Evolutionary conservation across 2,329 filamentous ascomycete species (phyloP).

Genomic region (Fusarium sp.): DNA sequence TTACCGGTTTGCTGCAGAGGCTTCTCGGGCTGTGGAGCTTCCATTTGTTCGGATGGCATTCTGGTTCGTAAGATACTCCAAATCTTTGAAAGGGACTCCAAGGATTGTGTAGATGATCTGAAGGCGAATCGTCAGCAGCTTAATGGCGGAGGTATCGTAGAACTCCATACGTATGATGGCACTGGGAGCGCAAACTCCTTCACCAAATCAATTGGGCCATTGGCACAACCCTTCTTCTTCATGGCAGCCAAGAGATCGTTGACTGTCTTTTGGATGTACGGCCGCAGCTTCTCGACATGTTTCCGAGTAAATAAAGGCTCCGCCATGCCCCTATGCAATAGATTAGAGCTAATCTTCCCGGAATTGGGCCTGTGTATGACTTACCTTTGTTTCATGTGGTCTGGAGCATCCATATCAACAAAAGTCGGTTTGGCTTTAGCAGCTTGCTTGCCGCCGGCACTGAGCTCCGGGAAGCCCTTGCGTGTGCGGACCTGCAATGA

Average conservation of each 20-base stretch:
- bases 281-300: constrained; percentile 54
- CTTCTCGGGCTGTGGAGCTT: constrained; percentile 59
- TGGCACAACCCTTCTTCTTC: constrained; percentile 48
- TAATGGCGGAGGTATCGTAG: not conserved
- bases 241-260: constrained; percentile 56
- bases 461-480: constrained; percentile 61
- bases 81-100: constrained; percentile 60
- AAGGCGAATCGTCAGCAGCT: not conserved
- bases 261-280: constrained; percentile 60
- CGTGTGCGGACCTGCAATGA: constrained; percentile 51
- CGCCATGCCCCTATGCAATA: constrained; percentile 55
- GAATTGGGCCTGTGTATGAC: not conserved
- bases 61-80: constrained; percentile 59
- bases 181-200: constrained; percentile 61
- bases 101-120: constrained; percentile 64
- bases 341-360: not conserved
- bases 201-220: constrained; percentile 57
- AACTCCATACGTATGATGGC: constrained; percentile 56
- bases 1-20: constrained; percentile 57
- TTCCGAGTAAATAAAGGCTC: constrained; percentile 56
- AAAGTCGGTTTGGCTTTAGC: constrained; percentile 63
- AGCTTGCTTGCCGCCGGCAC: constrained; percentile 59
- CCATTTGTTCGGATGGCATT: constrained; percentile 61
- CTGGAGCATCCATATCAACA: constrained; percentile 63
- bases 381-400: constrained; percentile 59